Percentiles rank a stretch among this genome's conserved stretches.
These are phyloP conservation scores for Coemansia sp. DNA, from an alignment of 192 early-diverging fungal species.

Conservation along the genomic window DNA sequence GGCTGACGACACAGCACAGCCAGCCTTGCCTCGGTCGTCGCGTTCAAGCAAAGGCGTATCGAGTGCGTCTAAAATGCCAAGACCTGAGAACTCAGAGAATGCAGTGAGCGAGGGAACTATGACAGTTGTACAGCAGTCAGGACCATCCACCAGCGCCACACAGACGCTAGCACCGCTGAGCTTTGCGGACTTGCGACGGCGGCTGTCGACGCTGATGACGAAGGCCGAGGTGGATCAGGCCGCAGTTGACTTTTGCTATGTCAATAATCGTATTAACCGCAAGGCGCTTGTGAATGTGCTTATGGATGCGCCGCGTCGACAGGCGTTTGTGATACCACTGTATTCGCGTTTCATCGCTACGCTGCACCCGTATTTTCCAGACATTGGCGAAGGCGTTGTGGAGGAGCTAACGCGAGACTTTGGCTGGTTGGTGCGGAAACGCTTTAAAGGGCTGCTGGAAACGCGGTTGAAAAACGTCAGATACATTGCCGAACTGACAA, in stretches of 20 bases:
- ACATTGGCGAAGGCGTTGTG: constrained; percentile 72
- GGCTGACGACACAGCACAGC: neutral
- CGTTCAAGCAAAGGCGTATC: neutral
- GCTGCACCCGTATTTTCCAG: constrained; percentile 82
- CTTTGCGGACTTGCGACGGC: constrained; percentile 68
- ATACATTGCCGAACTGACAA: constrained; percentile 88
- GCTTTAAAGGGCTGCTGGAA: constrained; percentile 50
- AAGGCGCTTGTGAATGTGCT: constrained; percentile 76
- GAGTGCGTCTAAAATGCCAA: neutral
- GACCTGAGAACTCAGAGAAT: constrained; percentile 1
- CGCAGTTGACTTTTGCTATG: constrained; percentile 90
- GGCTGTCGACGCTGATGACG: constrained; percentile 74
- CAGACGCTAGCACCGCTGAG: constrained; percentile 38
- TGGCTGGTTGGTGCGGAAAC: constrained; percentile 72
- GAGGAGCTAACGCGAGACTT: constrained; percentile 54
- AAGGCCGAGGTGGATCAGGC: constrained; percentile 84
- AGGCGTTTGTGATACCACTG: constrained; percentile 85
- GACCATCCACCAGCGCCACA: constrained; percentile 2
- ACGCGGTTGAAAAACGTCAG: constrained; percentile 65
- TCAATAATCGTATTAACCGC: constrained; percentile 78
- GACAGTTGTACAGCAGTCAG: constrained; percentile 30
- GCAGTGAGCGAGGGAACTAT: constrained; percentile 28
- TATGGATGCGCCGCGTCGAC: constrained; percentile 72
- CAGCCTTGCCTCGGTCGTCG: neutral
- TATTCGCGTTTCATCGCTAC: constrained; percentile 88